Conservation (phyloP, 2,329 filamentous ascomycete species). For the Annulohypoxylon truncatum region DNA sequence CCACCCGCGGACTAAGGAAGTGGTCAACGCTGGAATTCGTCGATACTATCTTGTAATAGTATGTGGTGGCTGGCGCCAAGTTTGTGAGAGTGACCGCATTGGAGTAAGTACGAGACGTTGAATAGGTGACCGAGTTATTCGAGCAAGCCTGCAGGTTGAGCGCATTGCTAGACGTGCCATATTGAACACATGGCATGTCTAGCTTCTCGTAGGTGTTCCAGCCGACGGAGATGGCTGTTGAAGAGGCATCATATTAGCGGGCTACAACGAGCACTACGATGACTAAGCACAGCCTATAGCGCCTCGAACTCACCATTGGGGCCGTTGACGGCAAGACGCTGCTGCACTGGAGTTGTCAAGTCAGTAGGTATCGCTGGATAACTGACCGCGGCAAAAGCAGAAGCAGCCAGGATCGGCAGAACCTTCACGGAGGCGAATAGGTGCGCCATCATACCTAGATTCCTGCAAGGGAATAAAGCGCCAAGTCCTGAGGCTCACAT, state of each 20-base stretch:
- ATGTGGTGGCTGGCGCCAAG: constrained; percentile 64
- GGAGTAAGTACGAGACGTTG: constrained; percentile 64
- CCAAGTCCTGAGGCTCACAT: constrained; percentile 15
- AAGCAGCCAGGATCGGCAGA: constrained; percentile 46
- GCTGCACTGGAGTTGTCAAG: constrained; percentile 64
- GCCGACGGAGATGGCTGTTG: constrained; percentile 61
- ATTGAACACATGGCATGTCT: constrained; percentile 61
- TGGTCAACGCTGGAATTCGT: constrained; percentile 65
- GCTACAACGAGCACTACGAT: background rate
- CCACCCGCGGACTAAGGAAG: constrained; percentile 64
- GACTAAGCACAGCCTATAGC: constrained; percentile 7
- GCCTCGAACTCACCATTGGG: constrained; percentile 55
- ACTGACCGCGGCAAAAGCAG: constrained; percentile 47
- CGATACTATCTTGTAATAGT: constrained; percentile 70
- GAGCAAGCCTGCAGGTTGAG: constrained; percentile 59
- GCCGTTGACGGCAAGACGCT: constrained; percentile 63
- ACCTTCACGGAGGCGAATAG: constrained; percentile 39
- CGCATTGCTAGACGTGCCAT: constrained; percentile 57
- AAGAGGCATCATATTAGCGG: constrained; percentile 2
- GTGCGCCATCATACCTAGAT: constrained; percentile 43
- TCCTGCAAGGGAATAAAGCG: constrained; percentile 1
- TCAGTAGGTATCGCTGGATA: constrained; percentile 62
- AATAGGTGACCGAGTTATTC: constrained; percentile 60
- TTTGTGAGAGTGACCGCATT: constrained; percentile 60
- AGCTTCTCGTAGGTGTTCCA: constrained; percentile 68